Conservation (phyloP, 192 early-diverging fungal genomes). For the Coemansia sp. region DNA sequence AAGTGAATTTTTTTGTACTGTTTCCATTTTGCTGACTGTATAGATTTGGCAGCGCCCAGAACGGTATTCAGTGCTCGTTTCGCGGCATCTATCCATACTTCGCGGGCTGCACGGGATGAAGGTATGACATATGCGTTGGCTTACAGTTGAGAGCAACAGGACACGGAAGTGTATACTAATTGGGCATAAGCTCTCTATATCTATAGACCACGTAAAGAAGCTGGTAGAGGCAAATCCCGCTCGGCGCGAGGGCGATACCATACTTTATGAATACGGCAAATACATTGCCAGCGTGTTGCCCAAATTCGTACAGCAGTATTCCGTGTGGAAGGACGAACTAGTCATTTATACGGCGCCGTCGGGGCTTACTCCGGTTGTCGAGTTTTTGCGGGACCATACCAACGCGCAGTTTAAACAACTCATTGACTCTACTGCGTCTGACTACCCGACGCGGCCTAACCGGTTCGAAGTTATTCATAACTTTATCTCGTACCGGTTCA, state of each 20-base stretch:
- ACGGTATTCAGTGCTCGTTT: conserved; percentile 1
- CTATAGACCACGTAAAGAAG: conserved; percentile 32
- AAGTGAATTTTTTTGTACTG: neutral
- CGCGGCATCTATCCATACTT: conserved; percentile 35
- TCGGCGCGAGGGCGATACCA: conserved; percentile 36
- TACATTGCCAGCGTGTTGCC: conserved; percentile 85
- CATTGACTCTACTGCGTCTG: conserved; percentile 85
- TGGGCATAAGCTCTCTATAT: neutral
- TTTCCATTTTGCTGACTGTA: neutral
- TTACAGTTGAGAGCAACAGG: neutral
- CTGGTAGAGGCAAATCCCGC: conserved; percentile 40
- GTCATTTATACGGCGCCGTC: conserved; percentile 91
- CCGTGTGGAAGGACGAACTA: conserved; percentile 97
- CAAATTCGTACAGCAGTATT: conserved; percentile 96
- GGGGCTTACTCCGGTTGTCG: conserved; percentile 73
- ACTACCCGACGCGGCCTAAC: conserved; percentile 88
- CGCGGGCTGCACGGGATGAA: conserved; percentile 25
- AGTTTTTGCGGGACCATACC: conserved; percentile 93
- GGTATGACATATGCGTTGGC: conserved; percentile 7
- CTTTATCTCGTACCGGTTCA: conserved; percentile 81
- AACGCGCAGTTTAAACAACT: conserved; percentile 91
- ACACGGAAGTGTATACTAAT: neutral
- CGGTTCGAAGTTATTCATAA: conserved; percentile 98
- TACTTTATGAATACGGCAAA: conserved; percentile 84
- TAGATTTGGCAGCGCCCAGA: conserved; percentile 12